Percentiles rank a stretch among this genome's conserved stretches.
Conservation (phyloP, 257 asterid genomes). For the Ophiorrhiza pumila region DNA sequence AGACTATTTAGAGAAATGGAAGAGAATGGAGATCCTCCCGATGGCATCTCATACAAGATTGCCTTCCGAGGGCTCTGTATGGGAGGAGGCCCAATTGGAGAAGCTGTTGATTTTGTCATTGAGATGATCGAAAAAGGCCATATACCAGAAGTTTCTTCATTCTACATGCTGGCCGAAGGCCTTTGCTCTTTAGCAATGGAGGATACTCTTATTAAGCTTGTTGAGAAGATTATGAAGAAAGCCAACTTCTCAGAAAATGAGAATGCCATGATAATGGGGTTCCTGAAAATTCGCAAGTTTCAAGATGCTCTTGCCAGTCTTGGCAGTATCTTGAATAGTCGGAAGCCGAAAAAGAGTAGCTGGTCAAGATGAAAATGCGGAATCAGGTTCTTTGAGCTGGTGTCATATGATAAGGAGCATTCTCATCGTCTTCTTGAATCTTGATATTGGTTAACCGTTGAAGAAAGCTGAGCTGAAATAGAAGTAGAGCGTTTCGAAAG, state of each 20-base stretch:
- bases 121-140: constrained; percentile 75
- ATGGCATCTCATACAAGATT: constrained; percentile 65
- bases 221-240: constrained; percentile 51
- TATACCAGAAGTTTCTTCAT: constrained; percentile 65
- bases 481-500: neutral
- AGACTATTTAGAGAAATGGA: constrained; percentile 89
- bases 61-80: constrained; percentile 80
- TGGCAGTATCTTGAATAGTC: constrained; percentile 53
- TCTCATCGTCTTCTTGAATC: no score
- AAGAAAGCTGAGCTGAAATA: neutral
- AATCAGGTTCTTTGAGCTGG: neutral
- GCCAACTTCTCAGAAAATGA: constrained; percentile 58
- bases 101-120: constrained; percentile 76
- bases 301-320: constrained; percentile 66
- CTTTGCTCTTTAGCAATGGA: constrained; percentile 73
- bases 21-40: constrained; percentile 73
- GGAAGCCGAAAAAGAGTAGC: constrained; percentile 41
- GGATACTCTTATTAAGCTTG: constrained; percentile 56
- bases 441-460: neutral
- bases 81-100: constrained; percentile 81
- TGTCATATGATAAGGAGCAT: neutral
- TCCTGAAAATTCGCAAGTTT: constrained; percentile 67
- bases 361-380: constrained; percentile 24
- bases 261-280: constrained; percentile 69
- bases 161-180: constrained; percentile 84